Conservation (phyloP, 768 basidiomycete genomes). For the Boletus rubroflammeus region DNA sequence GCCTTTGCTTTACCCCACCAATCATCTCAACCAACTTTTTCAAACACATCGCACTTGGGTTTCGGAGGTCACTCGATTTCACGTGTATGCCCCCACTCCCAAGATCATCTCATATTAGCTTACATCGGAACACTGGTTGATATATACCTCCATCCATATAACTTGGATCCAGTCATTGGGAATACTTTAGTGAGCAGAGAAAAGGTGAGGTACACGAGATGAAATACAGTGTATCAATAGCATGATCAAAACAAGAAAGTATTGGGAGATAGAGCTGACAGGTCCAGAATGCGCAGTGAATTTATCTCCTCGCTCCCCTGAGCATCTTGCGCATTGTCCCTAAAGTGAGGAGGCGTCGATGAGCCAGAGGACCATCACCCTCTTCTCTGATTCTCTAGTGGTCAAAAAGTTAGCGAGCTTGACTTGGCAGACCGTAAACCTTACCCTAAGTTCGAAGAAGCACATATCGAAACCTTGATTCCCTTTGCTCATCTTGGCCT, state of each 20-base stretch:
- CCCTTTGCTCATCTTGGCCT: conserved; percentile 18
- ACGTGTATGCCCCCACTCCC: conserved; percentile 5
- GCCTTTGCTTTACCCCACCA: conserved; percentile 4
- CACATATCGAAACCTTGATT: conserved; percentile 28
- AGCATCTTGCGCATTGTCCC: conserved; percentile 14
- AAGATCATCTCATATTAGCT: conserved; percentile 9
- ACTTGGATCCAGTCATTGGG: conserved; percentile 1
- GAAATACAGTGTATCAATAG: conserved; percentile 1
- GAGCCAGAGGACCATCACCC: conserved; percentile 17
- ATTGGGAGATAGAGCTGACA: not conserved
- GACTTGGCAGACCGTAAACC: not conserved
- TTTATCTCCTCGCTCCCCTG: not conserved
- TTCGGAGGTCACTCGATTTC: conserved; percentile 7
- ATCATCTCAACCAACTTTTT: not conserved
- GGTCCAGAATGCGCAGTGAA: not conserved
- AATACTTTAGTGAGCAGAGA: not conserved
- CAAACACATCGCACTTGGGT: not conserved
- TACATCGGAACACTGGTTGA: conserved; percentile 12
- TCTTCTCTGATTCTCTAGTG: conserved; percentile 24
- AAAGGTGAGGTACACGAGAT: not conserved
- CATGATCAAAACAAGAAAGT: conserved; percentile 3
- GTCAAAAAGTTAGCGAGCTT: not conserved
- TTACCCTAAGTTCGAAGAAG: conserved; percentile 28
- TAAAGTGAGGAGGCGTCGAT: conserved; percentile 15
- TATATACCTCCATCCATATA: conserved; percentile 14